Percentiles rank a stretch among this genome's conserved stretches.
phyloP scores from a whole-genome alignment of 805 yeast genomes.

The Debaryomyces hansenii region DNA sequence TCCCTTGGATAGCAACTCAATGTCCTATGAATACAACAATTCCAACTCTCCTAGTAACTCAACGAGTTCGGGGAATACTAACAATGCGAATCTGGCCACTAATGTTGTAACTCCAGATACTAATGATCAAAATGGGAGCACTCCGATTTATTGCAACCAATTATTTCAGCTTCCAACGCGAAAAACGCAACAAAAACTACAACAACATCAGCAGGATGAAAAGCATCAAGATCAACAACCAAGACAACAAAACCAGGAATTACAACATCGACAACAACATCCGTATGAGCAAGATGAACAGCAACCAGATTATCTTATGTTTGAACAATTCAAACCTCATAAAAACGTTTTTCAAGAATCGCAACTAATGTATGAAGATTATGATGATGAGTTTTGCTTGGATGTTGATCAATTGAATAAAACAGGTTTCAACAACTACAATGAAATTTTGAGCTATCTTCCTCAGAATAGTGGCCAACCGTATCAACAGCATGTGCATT shows the following conservation, averaged over 20 bases:
- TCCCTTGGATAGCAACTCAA: neutral
- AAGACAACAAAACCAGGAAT: slow-evolving; percentile 2
- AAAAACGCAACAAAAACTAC: neutral
- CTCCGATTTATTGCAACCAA: slow-evolving; percentile 5
- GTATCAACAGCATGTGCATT: slow-evolving; percentile 2
- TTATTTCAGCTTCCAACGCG: slow-evolving; percentile 2
- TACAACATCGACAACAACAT: slow-evolving; percentile 3
- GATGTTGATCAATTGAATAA: slow-evolving; percentile 41
- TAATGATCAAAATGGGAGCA: slow-evolving; percentile 1
- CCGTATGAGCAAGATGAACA: slow-evolving; percentile 1
- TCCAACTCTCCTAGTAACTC: slow-evolving; percentile 12
- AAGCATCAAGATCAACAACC: slow-evolving; percentile 4
- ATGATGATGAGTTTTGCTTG: slow-evolving; percentile 45
- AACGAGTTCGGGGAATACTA: slow-evolving; percentile 6
- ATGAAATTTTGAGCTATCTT: slow-evolving; percentile 8
- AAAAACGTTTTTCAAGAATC: neutral
- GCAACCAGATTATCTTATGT: neutral
- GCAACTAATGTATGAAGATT: slow-evolving; percentile 23
- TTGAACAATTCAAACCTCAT: slow-evolving; percentile 8
- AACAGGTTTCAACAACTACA: slow-evolving; percentile 2
- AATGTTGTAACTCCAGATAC: slow-evolving; percentile 5
- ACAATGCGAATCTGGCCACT: slow-evolving; percentile 2
- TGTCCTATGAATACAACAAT: slow-evolving; percentile 4
- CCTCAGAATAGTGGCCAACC: neutral
- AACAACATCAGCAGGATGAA: slow-evolving; percentile 1